phyloP scores from a whole-genome alignment of 148 eudicot genomes.

The Tetragonia tetragonoides region DNA sequence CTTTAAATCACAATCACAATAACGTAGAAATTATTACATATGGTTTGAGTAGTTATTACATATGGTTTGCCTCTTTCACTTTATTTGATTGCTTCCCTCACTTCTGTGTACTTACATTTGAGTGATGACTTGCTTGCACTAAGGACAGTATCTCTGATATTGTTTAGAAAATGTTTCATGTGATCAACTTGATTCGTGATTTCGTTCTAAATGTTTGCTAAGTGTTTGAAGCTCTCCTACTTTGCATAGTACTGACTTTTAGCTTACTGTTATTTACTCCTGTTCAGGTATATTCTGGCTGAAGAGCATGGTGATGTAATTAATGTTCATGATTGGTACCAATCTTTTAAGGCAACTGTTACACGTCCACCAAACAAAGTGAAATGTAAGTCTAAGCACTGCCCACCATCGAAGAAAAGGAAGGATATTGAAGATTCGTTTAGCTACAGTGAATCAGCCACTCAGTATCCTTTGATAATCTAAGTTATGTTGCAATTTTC shows the following conservation, averaged over 20 bases:
- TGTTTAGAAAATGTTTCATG: not conserved
- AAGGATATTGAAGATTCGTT: constrained; percentile 34
- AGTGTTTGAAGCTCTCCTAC: constrained; percentile 8
- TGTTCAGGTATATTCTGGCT: constrained; percentile 70
- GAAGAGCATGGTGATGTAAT: constrained; percentile 95
- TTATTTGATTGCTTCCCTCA: not conserved
- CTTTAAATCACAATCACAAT: not conserved
- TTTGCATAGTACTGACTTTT: not conserved
- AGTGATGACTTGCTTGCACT: not conserved
- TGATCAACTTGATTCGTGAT: not conserved
- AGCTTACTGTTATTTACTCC: not conserved
- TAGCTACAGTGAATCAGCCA: constrained; percentile 50
- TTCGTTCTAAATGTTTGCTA: not conserved
- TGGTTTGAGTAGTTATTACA: not conserved
- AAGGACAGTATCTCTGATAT: not conserved
- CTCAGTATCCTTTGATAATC: constrained; percentile 78
- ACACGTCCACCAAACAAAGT: constrained; percentile 32
- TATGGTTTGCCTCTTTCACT: not conserved
- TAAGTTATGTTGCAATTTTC: not conserved
- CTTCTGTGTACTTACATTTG: not conserved
- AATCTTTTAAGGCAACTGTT: constrained; percentile 68
- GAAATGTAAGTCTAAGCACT: constrained; percentile 47
- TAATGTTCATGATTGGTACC: constrained; percentile 88
- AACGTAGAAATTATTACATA: not conserved
- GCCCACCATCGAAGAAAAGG: constrained; percentile 73